Base-by-base conservation (phyloP, 208 protist genomes). In the Leishmania aethiopica region DNA sequence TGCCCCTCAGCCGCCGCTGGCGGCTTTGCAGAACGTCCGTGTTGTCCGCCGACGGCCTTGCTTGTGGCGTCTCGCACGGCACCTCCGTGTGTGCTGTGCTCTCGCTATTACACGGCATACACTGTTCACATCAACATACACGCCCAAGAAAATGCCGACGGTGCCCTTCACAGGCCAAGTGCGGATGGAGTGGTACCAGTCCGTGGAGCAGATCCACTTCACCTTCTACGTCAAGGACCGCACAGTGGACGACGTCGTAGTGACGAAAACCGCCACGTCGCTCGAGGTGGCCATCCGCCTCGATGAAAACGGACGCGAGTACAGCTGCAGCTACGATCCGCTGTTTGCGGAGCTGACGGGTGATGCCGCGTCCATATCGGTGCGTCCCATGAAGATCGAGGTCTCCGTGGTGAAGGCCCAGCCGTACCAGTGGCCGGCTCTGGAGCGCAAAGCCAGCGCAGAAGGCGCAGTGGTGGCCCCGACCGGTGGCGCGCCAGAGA, bases 121-220 rank as follows among this genome's bases (percentile, higher is more conserved):
- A 28, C 19, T 53, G 8, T 35, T n/a, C 40, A 35, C 42, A 49
- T 11, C 69, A 49, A 10, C 67, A 25, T 22, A 49, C 37, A n/a
- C 51, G 11, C 35, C 11, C 32, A 64, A 32, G 37, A 40, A 59
- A 72, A 92, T 90, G 75, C 80, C 85, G 47, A 92, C 89, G 11
- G 82, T 90, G 22, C 82, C 87, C 11, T 94, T 93, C 76, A 81
- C 77, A 13, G 89, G 86, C 0, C 80, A 84, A 53, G 92, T 96
- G 67, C 91, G 92, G 62, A 92, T 90, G 82, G 97, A 98, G 80
- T 98, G 96, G 95, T 98, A 96, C 82, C 97, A 98, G 84, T 93
- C 92, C 19, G 79, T 78, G 8, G 82, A 88, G 22, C 77, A 77
- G 22, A 66, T 98, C 45, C 90, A 88, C 62, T 90, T 98, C 79